Base-by-base conservation (phyloP, 225 moss, liverwort and hornwort species). In the Climacium dendroides region DNA sequence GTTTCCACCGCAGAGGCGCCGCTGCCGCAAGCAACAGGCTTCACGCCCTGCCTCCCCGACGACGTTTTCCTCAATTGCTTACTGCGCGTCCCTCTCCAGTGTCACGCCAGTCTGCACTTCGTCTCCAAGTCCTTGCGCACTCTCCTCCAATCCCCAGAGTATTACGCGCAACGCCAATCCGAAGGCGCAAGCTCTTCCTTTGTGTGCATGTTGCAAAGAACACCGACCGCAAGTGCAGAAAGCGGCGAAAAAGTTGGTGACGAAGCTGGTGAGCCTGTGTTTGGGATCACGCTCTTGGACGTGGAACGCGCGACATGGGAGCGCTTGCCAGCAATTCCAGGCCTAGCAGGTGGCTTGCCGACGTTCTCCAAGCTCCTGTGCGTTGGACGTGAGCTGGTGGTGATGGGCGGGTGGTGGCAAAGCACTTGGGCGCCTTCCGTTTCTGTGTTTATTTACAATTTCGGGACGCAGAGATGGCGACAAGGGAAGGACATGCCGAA, bases 331-430 rank as follows among this genome's bases (percentile, higher is more conserved):
- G 86, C 87, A 11, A 85, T 98, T 54, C 94, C 94, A 0, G 95
- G 94, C 10, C 74, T 95, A 30, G 65, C 85, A 1, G 87, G 52
- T 2, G 96, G 98, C 5, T 84, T 98, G 48, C 98, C 98, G 15
- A 89, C 94, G 8, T 95, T 94, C 67, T 94, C 94, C 41, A 91
- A 90, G 64, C 85, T 94, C 15, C 88, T 96, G 54, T 88, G 91
- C 8, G 45, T 95, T 41, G 86, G 91, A 1, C 94, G 94, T 0
- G 92, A 89, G 86, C 91, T 98, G 3, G 89, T 96, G 19, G 91
- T 96, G 71, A 65, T 98, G 45, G 96, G 98, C 11, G 98, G 98
- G 11, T 98, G 96, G 96, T 88, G 95, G 85, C 93, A 87, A 50
- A 69, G 53, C 19, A 88, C 94, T 13, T 98, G 96, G 93, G 92